Evolutionary conservation across 2,329 filamentous ascomycete genomes (phyloP).

Genomic region (Orbilia blumenaviensis): DNA sequence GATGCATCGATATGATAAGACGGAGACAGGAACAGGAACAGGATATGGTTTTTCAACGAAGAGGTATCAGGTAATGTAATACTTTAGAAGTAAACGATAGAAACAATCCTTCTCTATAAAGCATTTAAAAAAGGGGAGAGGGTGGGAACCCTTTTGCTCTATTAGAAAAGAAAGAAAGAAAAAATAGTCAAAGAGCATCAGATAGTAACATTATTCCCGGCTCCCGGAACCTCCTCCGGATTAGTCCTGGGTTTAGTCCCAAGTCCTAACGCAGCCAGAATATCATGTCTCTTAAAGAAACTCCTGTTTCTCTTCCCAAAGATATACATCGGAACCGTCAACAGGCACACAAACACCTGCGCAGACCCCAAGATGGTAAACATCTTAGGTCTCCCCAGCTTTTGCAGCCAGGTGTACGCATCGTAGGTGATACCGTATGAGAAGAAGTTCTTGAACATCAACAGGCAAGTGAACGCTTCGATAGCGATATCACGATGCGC

Average conservation of each 20-base stretch:
- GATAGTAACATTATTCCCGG: not conserved
- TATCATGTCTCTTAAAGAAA: slow-evolving; percentile 78
- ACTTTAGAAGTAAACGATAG: slow-evolving; percentile 5
- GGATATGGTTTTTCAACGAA: not conserved
- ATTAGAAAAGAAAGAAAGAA: not conserved
- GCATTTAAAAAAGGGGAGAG: not conserved
- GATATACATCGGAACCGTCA: slow-evolving; percentile 74
- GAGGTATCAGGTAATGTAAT: slow-evolving; percentile 4
- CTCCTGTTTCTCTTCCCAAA: slow-evolving; percentile 76
- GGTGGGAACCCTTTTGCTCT: not conserved
- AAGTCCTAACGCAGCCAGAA: slow-evolving; percentile 67
- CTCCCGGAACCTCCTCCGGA: slow-evolving; percentile 9
- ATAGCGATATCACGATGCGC: slow-evolving; percentile 89
- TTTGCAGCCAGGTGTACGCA: slow-evolving; percentile 82
- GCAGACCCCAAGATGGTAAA: slow-evolving; percentile 79
- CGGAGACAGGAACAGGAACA: too few species aligned
- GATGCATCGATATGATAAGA: too few species aligned
- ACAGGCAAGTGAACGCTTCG: slow-evolving; percentile 86
- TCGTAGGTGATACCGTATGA: slow-evolving; percentile 84
- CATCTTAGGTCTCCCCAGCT: slow-evolving; percentile 69
- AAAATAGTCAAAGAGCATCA: not conserved
- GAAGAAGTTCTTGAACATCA: slow-evolving; percentile 96
- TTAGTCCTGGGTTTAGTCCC: slow-evolving; percentile 26
- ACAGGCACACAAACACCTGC: slow-evolving; percentile 77
- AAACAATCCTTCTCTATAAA: slow-evolving; percentile 5